phyloP scores from a whole-genome alignment of 2,329 filamentous ascomycete species.

The Lecanoromycetidae sp. region DNA sequence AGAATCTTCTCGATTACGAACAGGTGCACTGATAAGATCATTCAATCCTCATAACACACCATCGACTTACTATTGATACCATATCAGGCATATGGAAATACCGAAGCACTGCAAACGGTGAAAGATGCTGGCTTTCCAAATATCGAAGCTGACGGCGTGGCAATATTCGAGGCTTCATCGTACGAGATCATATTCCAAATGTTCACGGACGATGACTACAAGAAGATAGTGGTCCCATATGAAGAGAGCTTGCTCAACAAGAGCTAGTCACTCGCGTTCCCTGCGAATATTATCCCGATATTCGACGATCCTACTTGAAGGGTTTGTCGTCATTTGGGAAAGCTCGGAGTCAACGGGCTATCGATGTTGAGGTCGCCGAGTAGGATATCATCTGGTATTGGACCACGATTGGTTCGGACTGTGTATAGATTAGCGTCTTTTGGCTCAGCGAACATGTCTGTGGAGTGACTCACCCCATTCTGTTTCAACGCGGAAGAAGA shows the following conservation, averaged over 20 bases:
- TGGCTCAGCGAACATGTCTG: neutral
- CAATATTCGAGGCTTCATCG: constrained; percentile 8
- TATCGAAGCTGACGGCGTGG: constrained; percentile 3
- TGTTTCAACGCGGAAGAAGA: constrained; percentile 88
- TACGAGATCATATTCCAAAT: neutral
- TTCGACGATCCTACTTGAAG: constrained; percentile 1
- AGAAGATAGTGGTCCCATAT: neutral
- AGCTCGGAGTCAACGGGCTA: constrained; percentile 8
- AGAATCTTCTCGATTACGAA: constrained; percentile 10
- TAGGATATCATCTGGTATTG: constrained; percentile 56
- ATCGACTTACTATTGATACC: no score
- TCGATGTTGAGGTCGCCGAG: constrained; percentile 44
- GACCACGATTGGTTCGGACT: constrained; percentile 45
- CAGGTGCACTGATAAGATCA: constrained; percentile 6
- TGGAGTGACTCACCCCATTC: constrained; percentile 58
- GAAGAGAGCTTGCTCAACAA: constrained; percentile 7
- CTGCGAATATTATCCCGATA: neutral
- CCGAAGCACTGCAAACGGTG: neutral
- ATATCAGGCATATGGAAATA: neutral
- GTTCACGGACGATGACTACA: constrained; percentile 10
- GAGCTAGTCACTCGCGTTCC: neutral
- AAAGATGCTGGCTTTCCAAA: neutral
- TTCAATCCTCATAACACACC: no score
- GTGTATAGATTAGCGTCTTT: constrained; percentile 5
- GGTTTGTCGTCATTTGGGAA: constrained; percentile 2